phyloP scores from a whole-genome alignment of 2,329 filamentous ascomycete genomes.

The Zymoseptoria passerinii region DNA sequence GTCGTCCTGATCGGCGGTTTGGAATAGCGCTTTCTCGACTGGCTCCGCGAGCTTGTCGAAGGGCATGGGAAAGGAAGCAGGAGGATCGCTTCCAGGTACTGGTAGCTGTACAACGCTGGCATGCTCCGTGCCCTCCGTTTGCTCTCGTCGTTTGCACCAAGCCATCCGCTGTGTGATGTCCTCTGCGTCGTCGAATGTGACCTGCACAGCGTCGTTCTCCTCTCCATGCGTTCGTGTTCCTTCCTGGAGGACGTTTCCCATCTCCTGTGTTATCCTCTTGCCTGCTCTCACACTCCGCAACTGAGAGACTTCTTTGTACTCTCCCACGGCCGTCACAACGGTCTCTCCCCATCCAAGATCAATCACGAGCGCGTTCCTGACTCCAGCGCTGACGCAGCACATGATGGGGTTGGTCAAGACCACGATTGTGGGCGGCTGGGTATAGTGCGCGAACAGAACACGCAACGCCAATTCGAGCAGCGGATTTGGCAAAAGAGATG shows the following conservation, averaged over 20 bases:
- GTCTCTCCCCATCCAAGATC: slow-evolving; percentile 94
- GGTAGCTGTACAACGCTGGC: slow-evolving; percentile 20
- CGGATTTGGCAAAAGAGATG: slow-evolving; percentile 67
- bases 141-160: slow-evolving; percentile 54
- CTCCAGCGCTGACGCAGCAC: slow-evolving; percentile 65
- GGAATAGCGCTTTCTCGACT: slow-evolving; percentile 67
- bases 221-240: slow-evolving; percentile 42
- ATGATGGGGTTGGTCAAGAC: slow-evolving; percentile 71
- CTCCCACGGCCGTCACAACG: slow-evolving; percentile 74
- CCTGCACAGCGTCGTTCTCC: slow-evolving; percentile 40
- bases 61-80: slow-evolving; percentile 49
- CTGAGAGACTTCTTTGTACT: slow-evolving; percentile 73
- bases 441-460: slow-evolving; percentile 70
- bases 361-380: slow-evolving; percentile 77
- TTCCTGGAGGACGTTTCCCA: slow-evolving; percentile 55
- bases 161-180: slow-evolving; percentile 66
- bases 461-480: slow-evolving; percentile 68
- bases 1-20: slow-evolving; percentile 62
- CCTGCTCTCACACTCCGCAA: slow-evolving; percentile 66
- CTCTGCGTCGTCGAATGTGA: slow-evolving; percentile 66
- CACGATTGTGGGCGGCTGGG: slow-evolving; percentile 71
- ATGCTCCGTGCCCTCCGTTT: slow-evolving; percentile 12
- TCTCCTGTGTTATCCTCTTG: slow-evolving; percentile 60
- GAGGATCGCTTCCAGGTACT: slow-evolving; percentile 9
- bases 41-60: slow-evolving; percentile 65